Evolutionary conservation across 2,329 filamentous ascomycete species (phyloP).

Genomic region (Colletotrichum gigasporum): DNA sequence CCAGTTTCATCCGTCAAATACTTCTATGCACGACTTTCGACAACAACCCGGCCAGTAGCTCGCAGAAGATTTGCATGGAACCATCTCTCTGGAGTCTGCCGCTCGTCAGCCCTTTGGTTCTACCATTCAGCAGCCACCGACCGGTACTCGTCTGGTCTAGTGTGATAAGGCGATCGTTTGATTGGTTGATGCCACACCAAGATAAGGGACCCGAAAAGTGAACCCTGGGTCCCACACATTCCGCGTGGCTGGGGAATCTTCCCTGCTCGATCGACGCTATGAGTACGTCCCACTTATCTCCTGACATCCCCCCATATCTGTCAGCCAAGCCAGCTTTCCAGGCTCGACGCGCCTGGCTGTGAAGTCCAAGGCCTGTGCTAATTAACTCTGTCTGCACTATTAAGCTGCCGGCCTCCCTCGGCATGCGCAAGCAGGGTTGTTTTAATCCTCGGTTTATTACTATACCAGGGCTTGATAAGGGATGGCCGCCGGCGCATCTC

Average conservation of each 20-base stretch:
- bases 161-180: slow-evolving; percentile 9
- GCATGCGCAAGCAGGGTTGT: neutral
- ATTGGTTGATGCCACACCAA: slow-evolving; percentile 1
- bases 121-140: slow-evolving; percentile 18
- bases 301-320: neutral
- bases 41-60: neutral
- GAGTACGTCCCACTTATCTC: slow-evolving; percentile 9
- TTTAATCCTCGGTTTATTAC: too few relatives aligned
- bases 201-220: slow-evolving; percentile 10
- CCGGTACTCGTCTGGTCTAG: neutral
- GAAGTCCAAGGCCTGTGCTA: neutral
- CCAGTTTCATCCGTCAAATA: neutral
- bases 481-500: neutral
- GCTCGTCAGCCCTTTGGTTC: neutral
- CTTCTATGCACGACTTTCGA: too few relatives aligned
- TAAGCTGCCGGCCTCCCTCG: neutral
- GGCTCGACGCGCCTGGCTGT: neutral
- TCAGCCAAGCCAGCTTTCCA: too few relatives aligned
- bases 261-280: slow-evolving; percentile 9
- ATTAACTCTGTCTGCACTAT: neutral
- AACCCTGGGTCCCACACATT: slow-evolving; percentile 11
- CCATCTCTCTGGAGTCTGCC: too few relatives aligned
- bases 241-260: slow-evolving; percentile 14
- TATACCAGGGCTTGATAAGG: neutral
- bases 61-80: neutral